A percentile compares a stretch with the other conserved stretches of the same genome.
Conservation (phyloP, 805 yeast genomes). For the Sungouiozyma intestinalis region DNA sequence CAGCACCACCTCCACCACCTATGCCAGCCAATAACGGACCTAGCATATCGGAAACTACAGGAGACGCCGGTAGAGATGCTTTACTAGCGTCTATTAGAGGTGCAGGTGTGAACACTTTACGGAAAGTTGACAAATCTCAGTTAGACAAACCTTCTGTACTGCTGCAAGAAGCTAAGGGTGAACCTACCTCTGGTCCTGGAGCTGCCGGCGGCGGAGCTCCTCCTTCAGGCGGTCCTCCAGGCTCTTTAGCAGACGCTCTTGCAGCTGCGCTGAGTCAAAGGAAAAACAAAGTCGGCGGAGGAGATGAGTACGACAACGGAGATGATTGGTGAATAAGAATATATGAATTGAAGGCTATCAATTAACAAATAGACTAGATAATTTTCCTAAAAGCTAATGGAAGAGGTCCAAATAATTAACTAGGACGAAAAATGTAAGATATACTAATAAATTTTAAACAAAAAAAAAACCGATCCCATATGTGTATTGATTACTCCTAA, state of each 20-base stretch:
- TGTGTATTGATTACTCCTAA: no score
- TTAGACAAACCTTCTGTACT: conserved; percentile 69
- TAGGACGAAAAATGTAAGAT: no score
- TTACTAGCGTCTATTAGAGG: conserved; percentile 77
- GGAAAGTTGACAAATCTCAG: conserved; percentile 73
- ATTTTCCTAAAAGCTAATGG: no score
- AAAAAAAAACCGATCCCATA: background rate
- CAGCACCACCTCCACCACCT: conserved; percentile 14
- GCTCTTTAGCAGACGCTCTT: conserved; percentile 72
- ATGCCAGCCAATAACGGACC: conserved; percentile 5
- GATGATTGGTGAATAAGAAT: conserved; percentile 51
- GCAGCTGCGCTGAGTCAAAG: conserved; percentile 78
- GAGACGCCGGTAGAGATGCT: conserved; percentile 63
- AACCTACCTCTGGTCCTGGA: conserved; percentile 27
- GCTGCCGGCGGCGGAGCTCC: conserved; percentile 33
- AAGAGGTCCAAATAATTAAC: no score
- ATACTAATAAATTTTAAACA: no score
- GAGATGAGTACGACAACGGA: conserved; percentile 67
- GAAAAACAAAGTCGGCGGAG: conserved; percentile 81
- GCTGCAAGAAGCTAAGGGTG: conserved; percentile 39
- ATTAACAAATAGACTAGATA: no score
- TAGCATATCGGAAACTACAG: conserved; percentile 23
- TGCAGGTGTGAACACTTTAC: conserved; percentile 59
- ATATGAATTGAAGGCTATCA: no score
- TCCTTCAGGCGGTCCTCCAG: conserved; percentile 39